Base-by-base conservation (phyloP, 257 asterid genomes). In the Solanum paucissectum region DNA sequence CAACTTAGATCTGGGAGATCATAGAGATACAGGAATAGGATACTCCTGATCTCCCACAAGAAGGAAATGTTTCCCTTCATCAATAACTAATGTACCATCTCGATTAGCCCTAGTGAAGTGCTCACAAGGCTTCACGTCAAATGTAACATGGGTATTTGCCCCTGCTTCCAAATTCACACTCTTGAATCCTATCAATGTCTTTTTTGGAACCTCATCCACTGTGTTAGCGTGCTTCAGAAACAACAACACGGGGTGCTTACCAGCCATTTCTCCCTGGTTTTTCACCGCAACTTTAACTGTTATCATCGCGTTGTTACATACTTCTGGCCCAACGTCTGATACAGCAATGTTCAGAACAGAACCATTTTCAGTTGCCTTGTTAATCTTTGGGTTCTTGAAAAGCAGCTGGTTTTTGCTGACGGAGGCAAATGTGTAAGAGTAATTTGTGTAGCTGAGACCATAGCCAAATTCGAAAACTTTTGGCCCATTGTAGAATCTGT, bases 401-500 rank as follows among this genome's bases (percentile, higher is more conserved):
- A 79, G 29, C 81, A 93, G 89, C 29, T 76, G 88, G 87, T 68
- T 74, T 21, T 20, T 89, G 75, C 90, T 89, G 25, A 91, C 91
- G 29, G 91, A 89, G 68, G 88, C 10, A 75, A 93, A 91, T 76
- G 89, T 46, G 86, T 95, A 91, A 3, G 93, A 79, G 32, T 91
- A 93, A 11, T 73, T 90, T 12, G 94, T 84, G 93, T 94, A 95
- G 93, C 98, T 94, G 14, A 95, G 97, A 64, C 98, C 98, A 38
- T 91, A 88, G 49, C 96, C 96, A 5, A 91, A 95, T 87, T 94
- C 94, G 2, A 71, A 95, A 2, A 95, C 97, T 89, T 88, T 92
- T 83, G 87, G 89, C n/a, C 98, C 98, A 0, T 68, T 89, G 91
- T 95, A 94, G 88, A 95, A 95, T 87, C 94, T 91, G 87, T 94